phyloP scores from a whole-genome alignment of 352 stramenopile species.

The Globisporangium acanthophoron region DNA sequence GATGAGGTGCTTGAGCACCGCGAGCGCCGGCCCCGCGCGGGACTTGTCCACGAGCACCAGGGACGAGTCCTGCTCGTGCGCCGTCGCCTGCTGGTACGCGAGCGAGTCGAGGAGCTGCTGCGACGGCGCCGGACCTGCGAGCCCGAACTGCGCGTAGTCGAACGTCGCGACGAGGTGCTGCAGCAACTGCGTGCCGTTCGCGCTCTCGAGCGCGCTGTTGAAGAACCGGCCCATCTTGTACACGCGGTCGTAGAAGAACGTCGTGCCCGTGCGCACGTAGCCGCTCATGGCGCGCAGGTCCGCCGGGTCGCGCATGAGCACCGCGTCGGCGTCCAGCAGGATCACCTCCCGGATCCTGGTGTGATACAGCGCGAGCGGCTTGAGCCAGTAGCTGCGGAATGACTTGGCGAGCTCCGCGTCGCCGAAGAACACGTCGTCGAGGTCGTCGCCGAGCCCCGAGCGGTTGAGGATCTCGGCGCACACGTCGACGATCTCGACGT shows the following conservation, averaged over 20 bases:
- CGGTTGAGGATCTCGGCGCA: slow-evolving; percentile 30
- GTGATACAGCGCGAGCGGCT: slow-evolving; percentile 44
- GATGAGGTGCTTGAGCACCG: slow-evolving; percentile 66
- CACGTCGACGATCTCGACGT: slow-evolving; percentile 62
- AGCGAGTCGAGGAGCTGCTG: slow-evolving; percentile 32
- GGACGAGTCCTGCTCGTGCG: slow-evolving; percentile 68
- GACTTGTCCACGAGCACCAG: slow-evolving; percentile 69
- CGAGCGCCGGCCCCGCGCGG: slow-evolving; percentile 32
- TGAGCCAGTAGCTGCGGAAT: slow-evolving; percentile 52
- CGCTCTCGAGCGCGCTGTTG: slow-evolving; percentile 45
- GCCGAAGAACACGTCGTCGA: slow-evolving; percentile 22
- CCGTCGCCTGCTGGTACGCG: slow-evolving; percentile 32
- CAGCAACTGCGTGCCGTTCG: slow-evolving; percentile 17
- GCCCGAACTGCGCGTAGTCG: slow-evolving; percentile 46
- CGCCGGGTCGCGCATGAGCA: slow-evolving; percentile 37
- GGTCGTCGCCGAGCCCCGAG: slow-evolving; percentile 4
- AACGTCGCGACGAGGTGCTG: slow-evolving; percentile 24
- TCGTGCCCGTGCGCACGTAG: slow-evolving; percentile 46
- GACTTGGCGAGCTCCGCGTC: slow-evolving; percentile 26
- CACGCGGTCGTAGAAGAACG: slow-evolving; percentile 74
- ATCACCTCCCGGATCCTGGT: slow-evolving; percentile 43
- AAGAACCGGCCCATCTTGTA: slow-evolving; percentile 45
- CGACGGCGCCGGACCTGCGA: slow-evolving; percentile 20
- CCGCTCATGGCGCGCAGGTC: slow-evolving; percentile 30
- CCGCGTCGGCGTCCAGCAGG: slow-evolving; percentile 41